phyloP scores from a whole-genome alignment of 106 monocot genomes.

The Triglochin maritima region DNA sequence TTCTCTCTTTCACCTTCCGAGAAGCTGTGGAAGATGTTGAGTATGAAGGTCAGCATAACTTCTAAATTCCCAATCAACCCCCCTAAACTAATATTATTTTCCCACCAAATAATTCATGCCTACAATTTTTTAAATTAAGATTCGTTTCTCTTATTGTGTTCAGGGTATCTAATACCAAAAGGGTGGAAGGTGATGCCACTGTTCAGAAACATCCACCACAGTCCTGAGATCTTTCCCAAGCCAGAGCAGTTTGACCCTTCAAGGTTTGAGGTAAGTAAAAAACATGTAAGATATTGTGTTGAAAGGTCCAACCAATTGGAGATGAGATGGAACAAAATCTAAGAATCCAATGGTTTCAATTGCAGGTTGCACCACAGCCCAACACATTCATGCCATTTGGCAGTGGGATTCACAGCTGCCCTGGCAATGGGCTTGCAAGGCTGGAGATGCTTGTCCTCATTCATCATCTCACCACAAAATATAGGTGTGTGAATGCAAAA shows the following conservation, averaged over 20 bases:
- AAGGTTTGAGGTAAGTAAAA: conserved; percentile 65
- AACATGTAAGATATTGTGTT: background rate
- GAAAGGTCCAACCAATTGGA: background rate
- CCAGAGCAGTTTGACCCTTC: conserved; percentile 91
- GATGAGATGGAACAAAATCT: background rate
- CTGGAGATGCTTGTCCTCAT: conserved; percentile 87
- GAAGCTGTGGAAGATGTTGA: conserved; percentile 90
- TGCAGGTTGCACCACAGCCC: conserved; percentile 58
- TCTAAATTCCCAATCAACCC: too few relatives aligned
- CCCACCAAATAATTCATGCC: too few relatives aligned
- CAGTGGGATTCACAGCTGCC: conserved; percentile 81
- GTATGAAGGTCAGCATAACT: conserved; percentile 44
- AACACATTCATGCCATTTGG: conserved; percentile 94
- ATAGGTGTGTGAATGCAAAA: too few relatives aligned
- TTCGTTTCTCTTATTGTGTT: too few relatives aligned
- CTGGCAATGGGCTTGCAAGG: conserved; percentile 96
- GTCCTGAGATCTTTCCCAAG: conserved; percentile 58
- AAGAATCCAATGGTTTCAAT: background rate
- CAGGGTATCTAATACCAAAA: conserved; percentile 94
- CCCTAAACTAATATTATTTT: too few relatives aligned
- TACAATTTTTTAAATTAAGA: too few relatives aligned
- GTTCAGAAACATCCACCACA: conserved; percentile 94
- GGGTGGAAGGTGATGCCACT: conserved; percentile 96
- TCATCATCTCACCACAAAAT: conserved; percentile 73
- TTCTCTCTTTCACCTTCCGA: conserved; percentile 87